These are phyloP conservation scores for Pseudozyma hubeiensis DNA, from an alignment of 1,284 basidiomycete genomes.

Conservation along the genomic window DNA sequence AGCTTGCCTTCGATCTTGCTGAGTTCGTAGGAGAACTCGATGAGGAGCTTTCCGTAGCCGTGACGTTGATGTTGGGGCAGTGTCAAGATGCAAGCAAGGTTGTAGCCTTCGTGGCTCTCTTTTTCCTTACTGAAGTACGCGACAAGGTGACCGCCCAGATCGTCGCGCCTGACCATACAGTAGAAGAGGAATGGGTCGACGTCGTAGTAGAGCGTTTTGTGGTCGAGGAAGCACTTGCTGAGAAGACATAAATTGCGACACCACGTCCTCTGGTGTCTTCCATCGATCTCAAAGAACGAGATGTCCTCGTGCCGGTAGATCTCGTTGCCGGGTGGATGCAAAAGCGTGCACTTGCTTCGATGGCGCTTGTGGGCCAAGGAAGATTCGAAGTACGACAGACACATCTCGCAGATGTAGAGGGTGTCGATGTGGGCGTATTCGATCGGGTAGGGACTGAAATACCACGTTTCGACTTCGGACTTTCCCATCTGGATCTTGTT, in stretches of 20 bases:
- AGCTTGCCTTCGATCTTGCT: slow-evolving; percentile 95
- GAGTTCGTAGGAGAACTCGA: slow-evolving; percentile 98
- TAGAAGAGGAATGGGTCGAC: slow-evolving; percentile 99
- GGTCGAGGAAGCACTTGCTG: slow-evolving; percentile 98
- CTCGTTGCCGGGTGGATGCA: slow-evolving; percentile 98
- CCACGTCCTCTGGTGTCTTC: slow-evolving; percentile 93
- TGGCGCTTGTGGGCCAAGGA: slow-evolving; percentile 73
- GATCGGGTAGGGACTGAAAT: slow-evolving; percentile 98
- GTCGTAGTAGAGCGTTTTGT: slow-evolving; percentile 99
- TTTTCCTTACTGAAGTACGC: slow-evolving; percentile 99
- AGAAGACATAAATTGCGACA: slow-evolving; percentile 96
- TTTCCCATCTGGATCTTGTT: slow-evolving; percentile 95
- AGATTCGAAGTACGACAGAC: slow-evolving; percentile 70
- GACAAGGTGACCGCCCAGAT: slow-evolving; percentile 90
- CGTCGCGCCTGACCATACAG: slow-evolving; percentile 91
- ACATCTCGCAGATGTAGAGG: slow-evolving; percentile 99
- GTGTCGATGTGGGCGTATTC: slow-evolving; percentile 96
- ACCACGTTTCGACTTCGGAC: slow-evolving; percentile 98
- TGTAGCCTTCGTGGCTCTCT: slow-evolving; percentile 96
- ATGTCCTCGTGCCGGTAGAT: slow-evolving; percentile 97
- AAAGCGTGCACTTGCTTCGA: slow-evolving; percentile 87
- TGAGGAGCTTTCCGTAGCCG: slow-evolving; percentile 93
- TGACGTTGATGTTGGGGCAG: slow-evolving; percentile 96
- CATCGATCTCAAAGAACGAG: slow-evolving; percentile 98
- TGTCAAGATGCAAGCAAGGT: slow-evolving; percentile 97